Percentiles rank a stretch among this genome's conserved stretches.
Conservation (phyloP, 31 red algal genomes). For the Odonthalia washingtoniensis region DNA sequence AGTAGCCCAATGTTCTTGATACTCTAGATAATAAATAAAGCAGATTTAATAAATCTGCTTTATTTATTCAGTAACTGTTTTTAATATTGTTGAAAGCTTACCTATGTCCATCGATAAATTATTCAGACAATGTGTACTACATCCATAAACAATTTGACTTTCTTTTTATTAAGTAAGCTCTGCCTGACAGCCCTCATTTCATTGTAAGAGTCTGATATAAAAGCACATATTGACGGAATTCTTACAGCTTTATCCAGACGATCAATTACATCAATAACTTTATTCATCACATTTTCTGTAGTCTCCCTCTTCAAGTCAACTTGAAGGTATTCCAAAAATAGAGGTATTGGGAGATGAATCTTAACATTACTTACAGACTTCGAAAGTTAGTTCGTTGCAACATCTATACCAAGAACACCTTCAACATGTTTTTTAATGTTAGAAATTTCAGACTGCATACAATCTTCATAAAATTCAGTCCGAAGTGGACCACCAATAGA, state of each 20-base stretch:
- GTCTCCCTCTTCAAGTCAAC: background rate
- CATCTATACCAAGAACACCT: constrained; percentile 35
- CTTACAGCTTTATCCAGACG: background rate
- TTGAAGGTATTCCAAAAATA: constrained; percentile 49
- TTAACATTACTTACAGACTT: constrained; percentile 44
- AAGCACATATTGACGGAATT: constrained; percentile 13
- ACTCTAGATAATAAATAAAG: background rate
- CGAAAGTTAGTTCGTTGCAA: constrained; percentile 27
- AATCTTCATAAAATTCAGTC: constrained; percentile 14
- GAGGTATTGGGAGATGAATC: constrained; percentile 1
- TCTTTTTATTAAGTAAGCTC: background rate
- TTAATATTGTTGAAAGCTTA: constrained; percentile 14
- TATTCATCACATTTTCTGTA: background rate
- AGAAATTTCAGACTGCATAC: constrained; percentile 1
- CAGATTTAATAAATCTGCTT: constrained; percentile 34
- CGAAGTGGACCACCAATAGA: constrained; percentile 10
- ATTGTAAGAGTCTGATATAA: constrained; percentile 46
- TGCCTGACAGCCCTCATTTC: constrained; percentile 15
- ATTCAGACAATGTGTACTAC: constrained; percentile 44
- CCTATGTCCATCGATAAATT: constrained; percentile 50
- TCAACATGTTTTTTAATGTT: background rate
- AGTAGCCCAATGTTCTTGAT: constrained; percentile 1
- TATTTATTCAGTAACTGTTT: too few relatives aligned
- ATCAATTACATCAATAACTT: background rate
- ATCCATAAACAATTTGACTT: constrained; percentile 12